A percentile compares a stretch with the other conserved stretches of the same genome.
phyloP scores from a whole-genome alignment of 2,329 filamentous ascomycete genomes.

The Plenodomus tracheiphilus region DNA sequence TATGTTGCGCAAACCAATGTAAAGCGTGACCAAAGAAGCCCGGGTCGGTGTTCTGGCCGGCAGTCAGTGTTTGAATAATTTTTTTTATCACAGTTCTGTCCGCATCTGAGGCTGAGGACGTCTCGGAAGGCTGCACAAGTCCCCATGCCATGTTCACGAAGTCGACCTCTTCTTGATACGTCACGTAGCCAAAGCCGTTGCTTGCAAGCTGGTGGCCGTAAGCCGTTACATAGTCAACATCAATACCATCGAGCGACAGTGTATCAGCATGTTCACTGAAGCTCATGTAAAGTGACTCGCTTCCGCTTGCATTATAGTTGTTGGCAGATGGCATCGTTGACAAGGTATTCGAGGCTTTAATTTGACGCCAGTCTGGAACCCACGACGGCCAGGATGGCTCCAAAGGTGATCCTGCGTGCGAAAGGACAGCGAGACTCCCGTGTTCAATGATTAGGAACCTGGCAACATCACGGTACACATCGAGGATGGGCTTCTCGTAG shows the following conservation, averaged over 20 bases:
- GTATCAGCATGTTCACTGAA: neutral
- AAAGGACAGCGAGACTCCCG: neutral
- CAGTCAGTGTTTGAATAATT: no score
- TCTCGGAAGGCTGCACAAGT: neutral
- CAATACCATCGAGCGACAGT: neutral
- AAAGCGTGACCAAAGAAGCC: no score
- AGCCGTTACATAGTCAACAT: neutral
- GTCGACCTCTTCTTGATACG: conserved; percentile 3
- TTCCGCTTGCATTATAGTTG: neutral
- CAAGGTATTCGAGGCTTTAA: neutral
- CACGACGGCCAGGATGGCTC: neutral
- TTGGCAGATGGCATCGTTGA: neutral
- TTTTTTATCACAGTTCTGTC: no score
- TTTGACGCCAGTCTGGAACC: neutral
- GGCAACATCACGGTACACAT: conserved; percentile 1
- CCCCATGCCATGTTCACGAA: conserved; percentile 1
- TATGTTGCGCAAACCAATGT: no score
- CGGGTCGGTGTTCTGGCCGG: no score
- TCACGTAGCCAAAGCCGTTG: conserved; percentile 3
- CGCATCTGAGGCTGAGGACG: no score
- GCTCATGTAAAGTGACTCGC: no score
- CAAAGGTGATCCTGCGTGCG: neutral
- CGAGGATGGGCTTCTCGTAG: neutral
- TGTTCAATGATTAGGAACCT: conserved; percentile 1
- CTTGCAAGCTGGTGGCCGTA: conserved; percentile 3